Conservation (phyloP, 805 yeast species). For the Saturnispora ahearnii region DNA sequence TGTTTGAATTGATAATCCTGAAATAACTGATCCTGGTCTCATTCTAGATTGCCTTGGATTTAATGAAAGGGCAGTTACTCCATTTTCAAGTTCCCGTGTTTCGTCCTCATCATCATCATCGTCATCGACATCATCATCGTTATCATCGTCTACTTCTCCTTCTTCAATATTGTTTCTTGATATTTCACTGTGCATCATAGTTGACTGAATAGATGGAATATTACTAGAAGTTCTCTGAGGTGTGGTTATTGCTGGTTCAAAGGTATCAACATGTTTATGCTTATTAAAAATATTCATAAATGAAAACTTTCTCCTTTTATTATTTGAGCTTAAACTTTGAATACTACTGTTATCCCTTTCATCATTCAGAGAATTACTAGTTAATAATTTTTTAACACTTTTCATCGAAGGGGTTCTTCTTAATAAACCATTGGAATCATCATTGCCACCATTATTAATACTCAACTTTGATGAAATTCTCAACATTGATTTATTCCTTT, state of each 20-base stretch:
- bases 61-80: background rate
- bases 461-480: conserved; percentile 25
- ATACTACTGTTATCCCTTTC: background rate
- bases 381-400: conserved; percentile 3
- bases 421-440: background rate
- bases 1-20: conserved; percentile 42
- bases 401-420: conserved; percentile 11
- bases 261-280: background rate
- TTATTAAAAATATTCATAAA: background rate
- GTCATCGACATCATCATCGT: background rate
- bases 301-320: background rate
- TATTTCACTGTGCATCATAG: background rate
- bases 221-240: background rate
- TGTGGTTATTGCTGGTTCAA: background rate
- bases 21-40: conserved; percentile 44
- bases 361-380: background rate
- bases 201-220: background rate
- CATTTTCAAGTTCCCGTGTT: background rate
- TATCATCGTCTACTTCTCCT: background rate
- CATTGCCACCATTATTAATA: conserved; percentile 7
- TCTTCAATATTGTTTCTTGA: background rate
- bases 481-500: conserved; percentile 29
- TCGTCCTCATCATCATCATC: background rate
- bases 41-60: background rate
- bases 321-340: background rate